Percentiles rank a stretch among this genome's conserved stretches.
These are phyloP conservation scores for Dactylonectria macrodidyma DNA, from an alignment of 2,329 filamentous ascomycete species.

Conservation along the genomic window DNA sequence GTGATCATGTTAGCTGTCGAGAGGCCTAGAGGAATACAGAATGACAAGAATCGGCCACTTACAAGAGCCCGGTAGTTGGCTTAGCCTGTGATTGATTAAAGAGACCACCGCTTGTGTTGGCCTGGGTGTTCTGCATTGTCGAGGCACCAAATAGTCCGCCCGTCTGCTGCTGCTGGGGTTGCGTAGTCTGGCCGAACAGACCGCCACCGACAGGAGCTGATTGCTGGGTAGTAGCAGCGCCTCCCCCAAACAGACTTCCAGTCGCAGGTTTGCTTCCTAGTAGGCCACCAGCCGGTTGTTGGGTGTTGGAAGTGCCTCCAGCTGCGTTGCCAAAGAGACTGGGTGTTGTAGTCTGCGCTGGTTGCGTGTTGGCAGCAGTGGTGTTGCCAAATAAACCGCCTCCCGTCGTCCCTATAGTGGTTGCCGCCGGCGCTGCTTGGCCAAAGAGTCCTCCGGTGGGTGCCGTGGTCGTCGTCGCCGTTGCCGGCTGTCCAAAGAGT, in stretches of 20 bases:
- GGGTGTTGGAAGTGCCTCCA: constrained; percentile 35
- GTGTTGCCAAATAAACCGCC: constrained; percentile 52
- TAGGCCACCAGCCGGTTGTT: constrained; percentile 34
- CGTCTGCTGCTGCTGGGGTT: constrained; percentile 44
- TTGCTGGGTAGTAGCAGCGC: constrained; percentile 31
- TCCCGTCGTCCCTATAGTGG: constrained; percentile 38
- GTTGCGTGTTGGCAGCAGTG: constrained; percentile 47
- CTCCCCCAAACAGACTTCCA: constrained; percentile 44
- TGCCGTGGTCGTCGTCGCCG: constrained; percentile 43
- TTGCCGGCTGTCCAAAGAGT: constrained; percentile 20
- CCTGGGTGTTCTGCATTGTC: constrained; percentile 35
- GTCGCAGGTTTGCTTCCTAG: constrained; percentile 35
- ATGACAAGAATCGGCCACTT: constrained; percentile 28
- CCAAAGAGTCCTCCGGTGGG: constrained; percentile 51
- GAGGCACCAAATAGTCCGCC: constrained; percentile 51
- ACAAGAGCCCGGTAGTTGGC: constrained; percentile 53
- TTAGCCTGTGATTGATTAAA: constrained; percentile 55
- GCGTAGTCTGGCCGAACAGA: constrained; percentile 46
- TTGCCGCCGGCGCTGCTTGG: constrained; percentile 41
- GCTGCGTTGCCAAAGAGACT: constrained; percentile 52
- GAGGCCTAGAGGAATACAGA: neutral
- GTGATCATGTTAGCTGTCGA: constrained; percentile 35
- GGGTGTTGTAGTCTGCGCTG: constrained; percentile 41
- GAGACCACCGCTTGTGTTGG: constrained; percentile 48
- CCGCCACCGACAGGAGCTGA: constrained; percentile 34